Evolutionary conservation across 495 filamentous ascomycete species (phyloP).

Genomic region (Chaetomium fimeti): DNA sequence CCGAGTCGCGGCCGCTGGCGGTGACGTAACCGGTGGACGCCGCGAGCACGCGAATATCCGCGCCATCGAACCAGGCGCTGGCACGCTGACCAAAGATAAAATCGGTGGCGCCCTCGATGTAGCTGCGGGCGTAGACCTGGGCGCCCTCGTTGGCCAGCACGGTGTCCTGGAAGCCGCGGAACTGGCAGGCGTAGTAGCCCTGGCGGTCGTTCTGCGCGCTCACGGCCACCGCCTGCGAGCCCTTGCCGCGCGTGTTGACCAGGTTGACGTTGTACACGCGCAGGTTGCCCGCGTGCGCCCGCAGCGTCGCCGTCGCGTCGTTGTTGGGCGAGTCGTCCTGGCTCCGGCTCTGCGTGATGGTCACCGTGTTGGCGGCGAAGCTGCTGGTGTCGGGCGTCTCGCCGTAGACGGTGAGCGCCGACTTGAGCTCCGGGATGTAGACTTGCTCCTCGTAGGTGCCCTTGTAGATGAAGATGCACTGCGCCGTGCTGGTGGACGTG

Average conservation of each 20-base stretch:
- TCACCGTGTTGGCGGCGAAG: slow-evolving; percentile 60
- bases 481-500: slow-evolving; percentile 40
- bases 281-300: slow-evolving; percentile 52
- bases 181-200: slow-evolving; percentile 58
- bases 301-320: slow-evolving; percentile 54
- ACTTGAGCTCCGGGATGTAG: slow-evolving; percentile 49
- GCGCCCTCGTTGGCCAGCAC: slow-evolving; percentile 57
- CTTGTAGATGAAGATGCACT: slow-evolving; percentile 63
- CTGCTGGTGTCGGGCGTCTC: slow-evolving; percentile 56
- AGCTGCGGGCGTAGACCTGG: slow-evolving; percentile 56
- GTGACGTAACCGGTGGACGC: slow-evolving; percentile 54
- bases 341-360: slow-evolving; percentile 49
- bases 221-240: slow-evolving; percentile 59
- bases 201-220: slow-evolving; percentile 53
- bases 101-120: slow-evolving; percentile 61
- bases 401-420: slow-evolving; percentile 59
- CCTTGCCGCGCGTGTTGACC: slow-evolving; percentile 54
- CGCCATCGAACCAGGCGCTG: slow-evolving; percentile 60
- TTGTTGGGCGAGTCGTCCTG: slow-evolving; percentile 46
- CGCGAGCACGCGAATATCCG: slow-evolving; percentile 55
- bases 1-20: slow-evolving; percentile 51
- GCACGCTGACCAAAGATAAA: slow-evolving; percentile 67
- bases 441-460: slow-evolving; percentile 61
- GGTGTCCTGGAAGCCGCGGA: slow-evolving; percentile 64
- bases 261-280: slow-evolving; percentile 64